phyloP scores from a whole-genome alignment of 768 basidiomycete genomes.

The Agaricus blazei region DNA sequence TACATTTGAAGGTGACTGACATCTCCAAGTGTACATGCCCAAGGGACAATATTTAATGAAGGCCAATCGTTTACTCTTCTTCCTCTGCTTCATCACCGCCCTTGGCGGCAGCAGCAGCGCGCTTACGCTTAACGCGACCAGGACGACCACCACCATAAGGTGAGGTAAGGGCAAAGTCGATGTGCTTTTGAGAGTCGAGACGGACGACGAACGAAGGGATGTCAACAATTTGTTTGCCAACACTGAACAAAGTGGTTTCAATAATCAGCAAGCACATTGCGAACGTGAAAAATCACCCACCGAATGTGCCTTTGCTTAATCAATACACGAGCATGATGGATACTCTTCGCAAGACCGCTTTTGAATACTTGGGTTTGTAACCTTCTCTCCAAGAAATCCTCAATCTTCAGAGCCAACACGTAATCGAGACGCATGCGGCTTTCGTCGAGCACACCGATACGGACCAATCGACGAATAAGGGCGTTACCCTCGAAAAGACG shows the following conservation, averaged over 20 bases:
- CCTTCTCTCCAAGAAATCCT: slow-evolving; percentile 99
- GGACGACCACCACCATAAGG: slow-evolving; percentile 93
- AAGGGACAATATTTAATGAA: slow-evolving; percentile 7
- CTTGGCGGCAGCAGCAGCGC: slow-evolving; percentile 87
- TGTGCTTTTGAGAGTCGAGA: slow-evolving; percentile 99
- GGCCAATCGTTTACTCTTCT: slow-evolving; percentile 51
- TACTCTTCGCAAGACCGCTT: slow-evolving; percentile 93
- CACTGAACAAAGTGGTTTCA: slow-evolving; percentile 37
- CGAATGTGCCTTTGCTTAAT: slow-evolving; percentile 99
- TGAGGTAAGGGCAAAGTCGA: slow-evolving; percentile 96
- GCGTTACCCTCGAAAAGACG: slow-evolving; percentile 99
- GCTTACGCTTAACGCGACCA: slow-evolving; percentile 99
- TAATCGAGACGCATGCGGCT: slow-evolving; percentile 99
- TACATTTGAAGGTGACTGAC: not conserved
- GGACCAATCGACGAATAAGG: slow-evolving; percentile 91
- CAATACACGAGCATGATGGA: slow-evolving; percentile 97
- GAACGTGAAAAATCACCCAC: slow-evolving; percentile 35
- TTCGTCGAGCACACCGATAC: slow-evolving; percentile 99
- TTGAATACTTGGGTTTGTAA: slow-evolving; percentile 99
- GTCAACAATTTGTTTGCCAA: slow-evolving; percentile 99
- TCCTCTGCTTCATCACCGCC: slow-evolving; percentile 87
- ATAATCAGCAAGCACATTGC: not conserved
- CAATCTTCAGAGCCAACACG: slow-evolving; percentile 97
- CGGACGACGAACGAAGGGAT: slow-evolving; percentile 98
- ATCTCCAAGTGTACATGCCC: slow-evolving; percentile 15